These are phyloP conservation scores for Lichtheimia corymbifera DNA, from an alignment of 371 early-diverging fungal genomes.

Conservation along the genomic window DNA sequence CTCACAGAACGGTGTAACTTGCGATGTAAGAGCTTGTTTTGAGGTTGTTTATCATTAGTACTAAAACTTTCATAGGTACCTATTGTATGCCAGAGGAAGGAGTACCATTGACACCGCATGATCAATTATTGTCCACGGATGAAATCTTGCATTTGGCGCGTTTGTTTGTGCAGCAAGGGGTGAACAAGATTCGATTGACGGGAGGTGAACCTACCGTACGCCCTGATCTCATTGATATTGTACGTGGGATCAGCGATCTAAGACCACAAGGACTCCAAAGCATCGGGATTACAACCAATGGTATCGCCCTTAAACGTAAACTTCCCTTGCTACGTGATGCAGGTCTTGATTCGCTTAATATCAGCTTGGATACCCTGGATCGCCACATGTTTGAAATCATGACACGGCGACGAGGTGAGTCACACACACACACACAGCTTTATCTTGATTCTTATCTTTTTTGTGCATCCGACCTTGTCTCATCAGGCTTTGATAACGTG, in stretches of 20 bases:
- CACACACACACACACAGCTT: too few species aligned
- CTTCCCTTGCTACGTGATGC: slow-evolving; percentile 64
- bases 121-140: slow-evolving; percentile 68
- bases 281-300: slow-evolving; percentile 94
- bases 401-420: slow-evolving; percentile 77
- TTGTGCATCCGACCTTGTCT: too few species aligned
- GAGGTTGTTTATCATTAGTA: background rate
- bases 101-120: slow-evolving; percentile 71
- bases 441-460: too few species aligned
- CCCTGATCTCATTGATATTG: slow-evolving; percentile 82
- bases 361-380: slow-evolving; percentile 91
- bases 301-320: slow-evolving; percentile 86
- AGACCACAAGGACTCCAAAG: slow-evolving; percentile 70
- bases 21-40: slow-evolving; percentile 65
- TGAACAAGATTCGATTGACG: slow-evolving; percentile 91
- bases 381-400: slow-evolving; percentile 85
- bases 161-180: slow-evolving; percentile 86
- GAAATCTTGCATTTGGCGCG: slow-evolving; percentile 83
- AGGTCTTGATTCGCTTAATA: slow-evolving; percentile 86
- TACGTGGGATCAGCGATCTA: slow-evolving; percentile 73
- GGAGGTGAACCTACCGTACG: slow-evolving; percentile 97
- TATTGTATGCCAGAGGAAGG: slow-evolving; percentile 98
- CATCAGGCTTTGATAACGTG: slow-evolving; percentile 74
- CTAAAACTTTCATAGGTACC: slow-evolving; percentile 56
- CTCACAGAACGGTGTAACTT: slow-evolving; percentile 93